A percentile compares a stretch with the other conserved stretches of the same genome.
Conservation (phyloP, 2,329 filamentous ascomycete genomes). For the Xylaria sp. region DNA sequence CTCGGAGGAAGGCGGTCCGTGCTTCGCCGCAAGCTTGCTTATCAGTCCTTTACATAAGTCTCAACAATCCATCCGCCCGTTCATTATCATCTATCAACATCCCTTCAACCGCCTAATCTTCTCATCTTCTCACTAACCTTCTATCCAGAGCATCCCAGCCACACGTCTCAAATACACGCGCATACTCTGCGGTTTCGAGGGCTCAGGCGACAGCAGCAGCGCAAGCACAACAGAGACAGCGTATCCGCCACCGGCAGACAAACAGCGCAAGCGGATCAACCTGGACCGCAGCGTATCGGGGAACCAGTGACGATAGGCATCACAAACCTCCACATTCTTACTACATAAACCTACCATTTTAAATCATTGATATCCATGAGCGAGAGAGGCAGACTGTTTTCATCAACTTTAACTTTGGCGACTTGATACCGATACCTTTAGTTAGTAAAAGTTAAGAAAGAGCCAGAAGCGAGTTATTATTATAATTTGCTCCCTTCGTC, state of each 20-base stretch:
- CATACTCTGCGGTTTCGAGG: slow-evolving; percentile 64
- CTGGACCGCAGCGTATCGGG: neutral
- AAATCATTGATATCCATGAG: neutral
- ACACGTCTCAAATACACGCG: slow-evolving; percentile 66
- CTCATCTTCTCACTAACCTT: slow-evolving; percentile 6
- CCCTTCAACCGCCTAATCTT: neutral
- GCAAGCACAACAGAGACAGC: neutral
- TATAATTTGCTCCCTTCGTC: neutral
- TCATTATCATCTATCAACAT: neutral
- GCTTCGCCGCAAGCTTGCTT: neutral
- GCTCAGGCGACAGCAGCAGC: slow-evolving; percentile 26
- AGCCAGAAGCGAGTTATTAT: neutral
- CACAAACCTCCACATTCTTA: neutral
- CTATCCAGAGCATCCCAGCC: slow-evolving; percentile 61
- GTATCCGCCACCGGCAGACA: neutral
- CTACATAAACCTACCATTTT: too few relatives aligned
- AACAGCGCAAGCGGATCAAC: slow-evolving; percentile 17
- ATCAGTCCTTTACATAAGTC: neutral
- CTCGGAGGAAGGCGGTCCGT: neutral
- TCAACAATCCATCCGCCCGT: neutral
- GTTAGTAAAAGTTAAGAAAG: neutral
- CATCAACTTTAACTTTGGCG: neutral
- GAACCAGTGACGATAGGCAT: neutral
- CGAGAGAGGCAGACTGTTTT: neutral
- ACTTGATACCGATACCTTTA: neutral